Percentiles rank a stretch among this genome's conserved stretches.
These are phyloP conservation scores for Cyberlindnera maritima DNA, from an alignment of 805 yeast genomes.

Conservation along the genomic window DNA sequence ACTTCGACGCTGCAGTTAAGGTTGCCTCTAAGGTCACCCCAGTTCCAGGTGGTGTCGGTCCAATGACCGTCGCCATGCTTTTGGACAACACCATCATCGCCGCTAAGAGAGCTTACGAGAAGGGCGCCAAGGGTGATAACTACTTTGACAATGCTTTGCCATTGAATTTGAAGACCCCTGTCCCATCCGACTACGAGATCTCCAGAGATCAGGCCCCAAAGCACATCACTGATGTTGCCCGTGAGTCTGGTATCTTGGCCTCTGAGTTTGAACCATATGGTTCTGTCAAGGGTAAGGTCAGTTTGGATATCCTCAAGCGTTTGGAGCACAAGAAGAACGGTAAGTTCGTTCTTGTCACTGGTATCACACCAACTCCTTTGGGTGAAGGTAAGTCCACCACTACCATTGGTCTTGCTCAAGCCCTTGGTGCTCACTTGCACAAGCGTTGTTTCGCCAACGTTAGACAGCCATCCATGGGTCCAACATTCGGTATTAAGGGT, in stretches of 20 bases:
- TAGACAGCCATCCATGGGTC: slow-evolving; percentile 87
- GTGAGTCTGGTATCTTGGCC: slow-evolving; percentile 52
- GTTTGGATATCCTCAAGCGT: slow-evolving; percentile 59
- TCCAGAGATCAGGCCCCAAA: slow-evolving; percentile 75
- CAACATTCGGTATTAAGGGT: slow-evolving; percentile 87
- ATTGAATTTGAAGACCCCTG: slow-evolving; percentile 57
- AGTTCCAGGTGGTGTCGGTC: slow-evolving; percentile 91
- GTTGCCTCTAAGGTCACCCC: slow-evolving; percentile 70
- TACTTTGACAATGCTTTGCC: slow-evolving; percentile 41
- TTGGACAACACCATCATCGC: slow-evolving; percentile 69
- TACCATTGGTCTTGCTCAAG: slow-evolving; percentile 79
- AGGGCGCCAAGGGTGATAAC: slow-evolving; percentile 4
- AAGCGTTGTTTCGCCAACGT: slow-evolving; percentile 75
- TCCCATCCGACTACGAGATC: slow-evolving; percentile 78
- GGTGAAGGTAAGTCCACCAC: slow-evolving; percentile 89
- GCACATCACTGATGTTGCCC: slow-evolving; percentile 63
- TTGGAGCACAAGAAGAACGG: slow-evolving; percentile 59
- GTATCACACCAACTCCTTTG: slow-evolving; percentile 82
- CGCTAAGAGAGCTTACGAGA: slow-evolving; percentile 46
- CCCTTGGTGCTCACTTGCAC: slow-evolving; percentile 71
- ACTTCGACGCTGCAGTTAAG: slow-evolving; percentile 51
- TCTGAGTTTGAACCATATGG: slow-evolving; percentile 75
- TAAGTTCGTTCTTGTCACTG: slow-evolving; percentile 72
- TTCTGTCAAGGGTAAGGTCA: slow-evolving; percentile 72
- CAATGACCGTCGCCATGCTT: slow-evolving; percentile 88